Conservation (phyloP, 2,329 filamentous ascomycete genomes). For the Penicillium sp. region DNA sequence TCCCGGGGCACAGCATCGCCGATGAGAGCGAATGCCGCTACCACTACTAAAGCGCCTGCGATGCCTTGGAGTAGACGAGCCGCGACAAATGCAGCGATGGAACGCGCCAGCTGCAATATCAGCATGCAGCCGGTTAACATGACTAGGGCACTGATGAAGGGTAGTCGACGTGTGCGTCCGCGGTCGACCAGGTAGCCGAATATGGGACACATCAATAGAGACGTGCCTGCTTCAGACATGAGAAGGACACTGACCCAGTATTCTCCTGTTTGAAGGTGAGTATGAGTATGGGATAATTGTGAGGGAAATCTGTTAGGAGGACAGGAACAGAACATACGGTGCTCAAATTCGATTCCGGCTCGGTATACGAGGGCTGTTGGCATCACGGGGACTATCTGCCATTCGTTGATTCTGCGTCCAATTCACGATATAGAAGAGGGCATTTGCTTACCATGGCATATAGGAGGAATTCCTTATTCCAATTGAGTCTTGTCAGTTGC, state of each 20-base stretch:
- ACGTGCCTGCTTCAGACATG: conserved; percentile 23
- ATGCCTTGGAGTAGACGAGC: conserved; percentile 52
- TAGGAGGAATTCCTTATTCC: conserved; percentile 22
- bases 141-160: conserved; percentile 50
- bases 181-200: conserved; percentile 26
- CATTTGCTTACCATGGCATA: conserved; percentile 24
- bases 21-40: conserved; percentile 50
- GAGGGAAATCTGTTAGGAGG: background rate
- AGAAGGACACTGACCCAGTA: conserved; percentile 26
- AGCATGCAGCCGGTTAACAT: conserved; percentile 48
- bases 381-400: conserved; percentile 27
- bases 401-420: background rate
- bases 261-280: conserved; percentile 14
- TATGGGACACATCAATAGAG: conserved; percentile 23
- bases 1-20: conserved; percentile 51
- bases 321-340: conserved; percentile 15
- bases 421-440: background rate
- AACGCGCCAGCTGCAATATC: conserved; percentile 46
- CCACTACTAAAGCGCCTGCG: conserved; percentile 53
- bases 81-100: conserved; percentile 41
- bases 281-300: background rate
- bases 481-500: background rate
- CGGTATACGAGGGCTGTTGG: conserved; percentile 22
- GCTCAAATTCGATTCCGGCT: conserved; percentile 19
- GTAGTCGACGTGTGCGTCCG: conserved; percentile 42